phyloP scores from a whole-genome alignment of 2,329 filamentous ascomycete species.

The Coniochaeta sp. region DNA sequence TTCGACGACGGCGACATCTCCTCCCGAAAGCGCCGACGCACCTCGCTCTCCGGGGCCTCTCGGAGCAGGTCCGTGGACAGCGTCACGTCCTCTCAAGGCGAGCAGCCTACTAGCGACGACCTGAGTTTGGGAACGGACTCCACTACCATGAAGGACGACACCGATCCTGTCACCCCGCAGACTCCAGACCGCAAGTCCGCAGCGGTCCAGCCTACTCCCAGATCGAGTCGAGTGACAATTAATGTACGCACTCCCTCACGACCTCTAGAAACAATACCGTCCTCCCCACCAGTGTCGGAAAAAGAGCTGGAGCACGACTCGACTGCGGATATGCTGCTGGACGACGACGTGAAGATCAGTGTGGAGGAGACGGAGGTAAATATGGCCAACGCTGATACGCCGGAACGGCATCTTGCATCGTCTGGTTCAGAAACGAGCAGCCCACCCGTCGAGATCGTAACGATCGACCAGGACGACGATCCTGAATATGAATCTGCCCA shows the following conservation, averaged over 20 bases:
- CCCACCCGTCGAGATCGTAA: conserved; percentile 35
- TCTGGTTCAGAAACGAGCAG: conserved; percentile 32
- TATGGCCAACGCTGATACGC: conserved; percentile 19
- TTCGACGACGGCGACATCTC: conserved; percentile 51
- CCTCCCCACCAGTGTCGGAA: conserved; percentile 34
- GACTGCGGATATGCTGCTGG: conserved; percentile 4
- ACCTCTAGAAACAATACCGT: conserved; percentile 29
- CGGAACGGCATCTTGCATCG: conserved; percentile 22
- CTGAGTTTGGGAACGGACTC: not conserved
- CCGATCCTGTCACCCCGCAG: conserved; percentile 28
- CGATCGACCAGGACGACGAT: conserved; percentile 28
- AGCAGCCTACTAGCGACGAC: not conserved
- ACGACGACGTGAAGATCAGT: conserved; percentile 30
- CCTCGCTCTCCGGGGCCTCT: conserved; percentile 44
- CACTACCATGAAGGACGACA: conserved; percentile 30
- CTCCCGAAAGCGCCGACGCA: conserved; percentile 55
- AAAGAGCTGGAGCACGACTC: not conserved
- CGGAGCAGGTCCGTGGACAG: conserved; percentile 44
- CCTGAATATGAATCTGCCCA: conserved; percentile 14
- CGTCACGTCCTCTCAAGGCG: conserved; percentile 17
- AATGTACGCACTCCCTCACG: conserved; percentile 44
- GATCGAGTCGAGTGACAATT: conserved; percentile 47
- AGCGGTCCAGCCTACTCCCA: conserved; percentile 18
- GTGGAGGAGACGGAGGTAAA: conserved; percentile 36
- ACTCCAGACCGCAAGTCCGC: conserved; percentile 30